Conservation (phyloP, 2,329 filamentous ascomycete species). For the Teratosphaeria viscida region DNA sequence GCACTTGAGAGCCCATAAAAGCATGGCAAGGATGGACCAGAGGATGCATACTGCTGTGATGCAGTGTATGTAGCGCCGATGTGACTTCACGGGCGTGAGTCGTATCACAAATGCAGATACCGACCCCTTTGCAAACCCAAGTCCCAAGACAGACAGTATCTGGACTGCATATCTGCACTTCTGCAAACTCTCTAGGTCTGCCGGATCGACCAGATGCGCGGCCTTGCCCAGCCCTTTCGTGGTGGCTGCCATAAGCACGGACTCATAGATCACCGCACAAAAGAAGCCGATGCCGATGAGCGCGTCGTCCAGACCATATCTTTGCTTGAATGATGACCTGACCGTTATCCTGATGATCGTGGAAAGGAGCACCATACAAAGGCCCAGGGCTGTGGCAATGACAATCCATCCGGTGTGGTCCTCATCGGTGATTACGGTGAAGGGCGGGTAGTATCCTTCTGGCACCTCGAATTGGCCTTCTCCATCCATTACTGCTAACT, state of each 20-base stretch:
- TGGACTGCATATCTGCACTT: background rate
- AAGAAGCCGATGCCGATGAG: conserved; percentile 31
- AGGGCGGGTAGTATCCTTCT: background rate
- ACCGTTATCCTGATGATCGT: background rate
- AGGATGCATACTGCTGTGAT: background rate
- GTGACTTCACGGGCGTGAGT: conserved; percentile 33
- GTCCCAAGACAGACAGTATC: background rate
- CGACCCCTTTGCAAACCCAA: conserved; percentile 36
- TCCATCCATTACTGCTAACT: background rate
- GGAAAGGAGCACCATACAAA: background rate
- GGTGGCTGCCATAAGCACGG: background rate
- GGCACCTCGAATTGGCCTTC: background rate
- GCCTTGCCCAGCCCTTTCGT: background rate
- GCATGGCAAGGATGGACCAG: background rate
- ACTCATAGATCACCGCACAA: background rate
- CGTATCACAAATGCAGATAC: conserved; percentile 36
- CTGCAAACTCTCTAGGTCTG: background rate
- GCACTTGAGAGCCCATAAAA: conserved; percentile 28
- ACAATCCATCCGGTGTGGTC: conserved; percentile 8
- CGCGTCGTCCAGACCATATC: conserved; percentile 11
- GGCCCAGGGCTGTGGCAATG: conserved; percentile 1
- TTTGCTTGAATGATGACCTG: background rate
- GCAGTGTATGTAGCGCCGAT: conserved; percentile 18
- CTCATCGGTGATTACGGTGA: background rate
- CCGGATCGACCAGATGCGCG: background rate